Base-by-base conservation (phyloP, 805 yeast species). In the Cyberlindnera veronae region DNA sequence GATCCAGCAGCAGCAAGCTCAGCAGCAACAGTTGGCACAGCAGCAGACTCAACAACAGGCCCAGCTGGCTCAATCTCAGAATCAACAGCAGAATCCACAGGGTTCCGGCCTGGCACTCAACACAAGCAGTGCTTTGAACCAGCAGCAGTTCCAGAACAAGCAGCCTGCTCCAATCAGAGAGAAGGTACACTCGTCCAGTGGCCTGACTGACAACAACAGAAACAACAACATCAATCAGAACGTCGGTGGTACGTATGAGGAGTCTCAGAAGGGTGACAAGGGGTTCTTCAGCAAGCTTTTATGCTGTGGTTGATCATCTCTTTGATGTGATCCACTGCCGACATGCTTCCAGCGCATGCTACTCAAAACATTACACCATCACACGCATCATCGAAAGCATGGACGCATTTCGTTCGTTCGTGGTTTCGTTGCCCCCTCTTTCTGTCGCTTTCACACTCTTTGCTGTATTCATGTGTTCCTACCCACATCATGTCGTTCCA, bases 111-210 rank as follows among this genome's bases (percentile, higher is more conserved):
- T 37, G 44, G 37, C 42, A 27, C 39, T 36, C 23, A 45, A 38
- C 38, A 46, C 52, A 21, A 45, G 48, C 32, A 46, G 42, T 42
- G 58, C 53, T 17, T 41, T 53, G 34, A 54, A 53, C 32, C 57
- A 53, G 42, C 61, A 57, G 29, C 60, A 55, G 39, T 55, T 43
- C 43, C 57, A 50, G 42, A 57, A 51, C 49, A 57, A 53, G 36
- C 60, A 52, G 37, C 60, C 61, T 13, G 45, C 59, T 10, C 61
- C 61, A 34, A 46, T 57, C 18, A 55, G 61, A 44, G 60, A 55
- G 32, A 55, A 57, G 34, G 49, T 56, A 10, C 33, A 45, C 28
- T 49, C 58, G 3, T 39, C 50, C 9, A 49, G 44, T 26, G 53
- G 57, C 3, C 40, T 44, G 29, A 42, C 44, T 12, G 53, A 51